Base-by-base conservation (phyloP, 768 basidiomycete genomes). In the Suillus sp. region DNA sequence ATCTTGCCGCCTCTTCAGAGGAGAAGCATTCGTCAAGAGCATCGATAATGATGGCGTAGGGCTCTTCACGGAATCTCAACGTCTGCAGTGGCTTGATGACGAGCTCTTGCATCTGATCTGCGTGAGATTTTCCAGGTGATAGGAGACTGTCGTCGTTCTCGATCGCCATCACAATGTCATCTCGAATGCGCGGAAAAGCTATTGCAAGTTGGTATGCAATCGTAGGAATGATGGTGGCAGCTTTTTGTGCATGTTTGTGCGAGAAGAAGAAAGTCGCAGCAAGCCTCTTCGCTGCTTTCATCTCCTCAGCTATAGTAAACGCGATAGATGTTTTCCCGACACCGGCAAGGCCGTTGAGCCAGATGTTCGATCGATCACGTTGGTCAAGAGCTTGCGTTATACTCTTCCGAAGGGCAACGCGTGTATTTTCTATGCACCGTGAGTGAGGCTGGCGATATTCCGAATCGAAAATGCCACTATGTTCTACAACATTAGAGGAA, bases 191-290 rank as follows among this genome's bases (percentile, higher is more conserved):
- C 3, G 68, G 68, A 1, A 68, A 48, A 3, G 34, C n/a, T 35
- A 42, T 32, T 11, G 68, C 66, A 14, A 69, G 61, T 34, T 68
- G 65, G 35, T 67, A 68, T 5, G 68, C 67, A 4, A 69, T 58
- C 3, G 68, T 68, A 5, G 65, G 65, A 56, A 69, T 62, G 9
- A 69, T 45, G 1, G 53, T 27, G 7, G 51, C 18, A 18, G 5
- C 16, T 30, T 53, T 53, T 32, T 66, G 63, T 7, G 59, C 61
- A 13, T 63, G 59, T 9, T 60, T 50, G 22, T 62, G 61, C 20
- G 68, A 62, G n/a, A 69, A 69, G 67, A 69, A 69, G 22, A 69
- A 69, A 0, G 63, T 62, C 6, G 65, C 68, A 25, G 62, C 67
- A 9, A 69, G 67, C 42, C 65, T 66, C 14, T 27, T 16, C 2